These are phyloP conservation scores for Monosporozyma siamensis DNA, from an alignment of 805 yeast genomes.

Conservation along the genomic window DNA sequence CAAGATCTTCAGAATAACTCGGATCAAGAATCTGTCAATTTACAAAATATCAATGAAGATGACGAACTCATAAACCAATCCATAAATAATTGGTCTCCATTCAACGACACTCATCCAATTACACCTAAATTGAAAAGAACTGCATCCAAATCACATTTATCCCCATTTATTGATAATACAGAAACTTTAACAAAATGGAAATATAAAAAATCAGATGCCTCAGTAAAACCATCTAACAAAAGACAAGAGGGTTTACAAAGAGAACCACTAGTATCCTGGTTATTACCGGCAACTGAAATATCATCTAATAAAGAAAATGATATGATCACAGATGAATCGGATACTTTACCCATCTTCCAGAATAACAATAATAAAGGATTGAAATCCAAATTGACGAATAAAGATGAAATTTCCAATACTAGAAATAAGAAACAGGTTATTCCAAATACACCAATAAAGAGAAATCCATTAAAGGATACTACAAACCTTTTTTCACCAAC, in stretches of 20 bases:
- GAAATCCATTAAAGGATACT: constrained; percentile 19
- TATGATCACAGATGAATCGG: constrained; percentile 9
- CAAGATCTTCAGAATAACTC: constrained; percentile 1
- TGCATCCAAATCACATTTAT: constrained; percentile 23
- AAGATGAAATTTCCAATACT: constrained; percentile 11
- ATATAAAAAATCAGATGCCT: constrained; percentile 4
- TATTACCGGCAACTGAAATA: constrained; percentile 4
- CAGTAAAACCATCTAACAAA: not conserved
- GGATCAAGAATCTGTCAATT: not conserved
- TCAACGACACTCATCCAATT: constrained; percentile 10
- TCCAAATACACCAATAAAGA: constrained; percentile 29
- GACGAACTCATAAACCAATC: constrained; percentile 14
- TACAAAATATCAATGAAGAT: constrained; percentile 11
- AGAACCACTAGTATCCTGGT: not conserved
- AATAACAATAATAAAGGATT: constrained; percentile 13
- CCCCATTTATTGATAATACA: constrained; percentile 26
- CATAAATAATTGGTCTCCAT: constrained; percentile 25
- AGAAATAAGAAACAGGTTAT: constrained; percentile 14
- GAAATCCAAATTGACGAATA: constrained; percentile 20
- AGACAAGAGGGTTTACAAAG: not conserved
- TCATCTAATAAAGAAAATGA: constrained; percentile 7
- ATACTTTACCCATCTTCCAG: too few relatives aligned
- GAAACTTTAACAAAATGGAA: constrained; percentile 15
- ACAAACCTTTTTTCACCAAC: constrained; percentile 8
- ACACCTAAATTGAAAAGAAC: constrained; percentile 19